Conservation (phyloP, 78 protist species). For the Dictyostelium intermedium region DNA sequence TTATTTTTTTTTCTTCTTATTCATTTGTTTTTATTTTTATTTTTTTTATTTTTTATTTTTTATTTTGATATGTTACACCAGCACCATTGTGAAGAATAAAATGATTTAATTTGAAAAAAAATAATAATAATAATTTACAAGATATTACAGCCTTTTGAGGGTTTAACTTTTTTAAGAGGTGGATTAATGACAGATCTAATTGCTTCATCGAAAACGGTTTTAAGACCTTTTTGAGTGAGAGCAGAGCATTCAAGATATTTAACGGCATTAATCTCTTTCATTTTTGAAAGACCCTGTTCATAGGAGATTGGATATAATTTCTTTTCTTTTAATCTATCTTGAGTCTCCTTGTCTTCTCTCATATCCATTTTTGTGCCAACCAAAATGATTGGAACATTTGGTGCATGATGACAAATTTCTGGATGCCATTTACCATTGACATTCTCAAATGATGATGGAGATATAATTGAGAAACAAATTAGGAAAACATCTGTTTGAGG, state of each 20-base stretch:
- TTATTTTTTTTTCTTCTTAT: no score
- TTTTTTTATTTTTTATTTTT: no score
- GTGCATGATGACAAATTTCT: constrained; percentile 90
- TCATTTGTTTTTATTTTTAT: no score
- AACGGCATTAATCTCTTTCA: neutral
- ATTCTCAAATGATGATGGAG: neutral
- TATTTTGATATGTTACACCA: no score
- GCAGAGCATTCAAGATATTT: neutral
- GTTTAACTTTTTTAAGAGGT: constrained; percentile 11
- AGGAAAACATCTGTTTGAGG: neutral
- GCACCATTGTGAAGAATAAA: no score
- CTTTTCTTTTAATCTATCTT: constrained; percentile 72
- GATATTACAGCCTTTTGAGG: neutral
- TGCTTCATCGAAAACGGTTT: neutral
- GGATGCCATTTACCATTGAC: constrained; percentile 80
- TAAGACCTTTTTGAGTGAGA: constrained; percentile 15
- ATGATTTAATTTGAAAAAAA: no score
- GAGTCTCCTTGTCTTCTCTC: constrained; percentile 81
- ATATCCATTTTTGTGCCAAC: constrained; percentile 94
- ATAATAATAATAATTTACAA: neutral
- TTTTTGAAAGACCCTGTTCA: constrained; percentile 60
- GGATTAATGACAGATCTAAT: neutral
- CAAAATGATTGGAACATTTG: constrained; percentile 30
- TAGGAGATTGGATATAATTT: constrained; percentile 54
- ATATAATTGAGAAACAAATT: neutral